These are phyloP conservation scores for Triglochin maritima DNA, from an alignment of 106 monocot species.

Conservation along the genomic window DNA sequence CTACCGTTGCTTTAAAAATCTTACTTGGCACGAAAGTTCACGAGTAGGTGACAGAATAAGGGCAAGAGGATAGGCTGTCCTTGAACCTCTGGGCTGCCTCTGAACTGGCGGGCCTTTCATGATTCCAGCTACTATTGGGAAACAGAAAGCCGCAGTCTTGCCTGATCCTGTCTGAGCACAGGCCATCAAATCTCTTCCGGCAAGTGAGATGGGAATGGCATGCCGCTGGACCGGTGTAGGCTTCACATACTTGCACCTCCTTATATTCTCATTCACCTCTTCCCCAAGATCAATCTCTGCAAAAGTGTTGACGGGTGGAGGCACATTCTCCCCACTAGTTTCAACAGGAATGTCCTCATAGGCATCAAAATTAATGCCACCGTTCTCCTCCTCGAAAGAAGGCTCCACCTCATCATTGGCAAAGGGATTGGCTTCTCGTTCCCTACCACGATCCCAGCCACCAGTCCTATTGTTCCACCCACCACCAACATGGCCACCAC, in stretches of 20 bases:
- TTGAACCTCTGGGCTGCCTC: conserved; percentile 24
- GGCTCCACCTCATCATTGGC: conserved; percentile 31
- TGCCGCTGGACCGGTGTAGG: conserved; percentile 93
- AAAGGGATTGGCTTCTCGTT: conserved; percentile 43
- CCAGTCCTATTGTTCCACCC: conserved; percentile 49
- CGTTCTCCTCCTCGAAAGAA: conserved; percentile 44
- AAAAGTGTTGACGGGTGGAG: conserved; percentile 71
- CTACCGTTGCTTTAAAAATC: background rate
- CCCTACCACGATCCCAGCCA: conserved; percentile 42
- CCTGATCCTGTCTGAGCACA: conserved; percentile 98
- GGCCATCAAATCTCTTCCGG: conserved; percentile 89
- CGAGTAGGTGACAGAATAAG: conserved; percentile 80
- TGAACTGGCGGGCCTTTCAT: conserved; percentile 38
- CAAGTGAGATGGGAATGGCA: conserved; percentile 80
- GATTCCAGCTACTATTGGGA: conserved; percentile 86
- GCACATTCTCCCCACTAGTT: conserved; percentile 70
- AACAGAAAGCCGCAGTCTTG: conserved; percentile 97
- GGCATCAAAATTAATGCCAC: conserved; percentile 78
- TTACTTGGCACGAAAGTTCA: conserved; percentile 76
- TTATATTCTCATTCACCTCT: conserved; percentile 74
- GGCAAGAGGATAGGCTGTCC: conserved; percentile 59
- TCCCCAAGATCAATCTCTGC: conserved; percentile 84
- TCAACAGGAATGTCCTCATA: conserved; percentile 97
- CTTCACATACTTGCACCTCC: conserved; percentile 83
- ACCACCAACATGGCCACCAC: conserved; percentile 12